Percentiles rank a stretch among this genome's conserved stretches.
phyloP scores from a whole-genome alignment of 345 rosid genomes.

The Atalantia buxifolia region DNA sequence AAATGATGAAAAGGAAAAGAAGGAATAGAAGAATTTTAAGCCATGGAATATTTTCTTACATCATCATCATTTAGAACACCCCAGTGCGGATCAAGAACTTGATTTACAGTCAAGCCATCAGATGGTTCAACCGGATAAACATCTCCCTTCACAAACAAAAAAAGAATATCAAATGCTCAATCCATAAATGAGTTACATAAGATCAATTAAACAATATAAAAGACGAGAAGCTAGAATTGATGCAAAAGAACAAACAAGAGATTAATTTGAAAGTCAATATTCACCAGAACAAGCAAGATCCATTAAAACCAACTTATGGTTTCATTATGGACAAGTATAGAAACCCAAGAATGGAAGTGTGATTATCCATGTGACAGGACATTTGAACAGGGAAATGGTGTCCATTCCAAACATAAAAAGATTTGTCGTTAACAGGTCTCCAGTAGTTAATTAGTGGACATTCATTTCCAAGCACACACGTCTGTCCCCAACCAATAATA shows the following conservation, averaged over 20 bases:
- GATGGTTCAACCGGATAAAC: constrained; percentile 71
- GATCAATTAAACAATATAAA: neutral
- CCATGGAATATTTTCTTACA: constrained; percentile 39
- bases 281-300: neutral
- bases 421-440: neutral
- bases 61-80: constrained; percentile 68
- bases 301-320: neutral
- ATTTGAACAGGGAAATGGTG: neutral
- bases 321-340: neutral
- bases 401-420: neutral
- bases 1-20: neutral
- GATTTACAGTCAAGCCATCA: constrained; percentile 42
- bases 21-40: neutral
- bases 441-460: neutral
- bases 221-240: neutral
- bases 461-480: neutral
- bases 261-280: neutral
- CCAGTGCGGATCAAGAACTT: constrained; percentile 87
- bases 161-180: constrained; percentile 4
- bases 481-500: neutral
- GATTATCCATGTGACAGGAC: neutral
- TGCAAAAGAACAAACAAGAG: neutral
- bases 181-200: neutral
- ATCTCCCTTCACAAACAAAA: constrained; percentile 50
- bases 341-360: neutral